These are phyloP conservation scores for Suillus plorans DNA, from an alignment of 768 basidiomycete genomes.

Conservation along the genomic window DNA sequence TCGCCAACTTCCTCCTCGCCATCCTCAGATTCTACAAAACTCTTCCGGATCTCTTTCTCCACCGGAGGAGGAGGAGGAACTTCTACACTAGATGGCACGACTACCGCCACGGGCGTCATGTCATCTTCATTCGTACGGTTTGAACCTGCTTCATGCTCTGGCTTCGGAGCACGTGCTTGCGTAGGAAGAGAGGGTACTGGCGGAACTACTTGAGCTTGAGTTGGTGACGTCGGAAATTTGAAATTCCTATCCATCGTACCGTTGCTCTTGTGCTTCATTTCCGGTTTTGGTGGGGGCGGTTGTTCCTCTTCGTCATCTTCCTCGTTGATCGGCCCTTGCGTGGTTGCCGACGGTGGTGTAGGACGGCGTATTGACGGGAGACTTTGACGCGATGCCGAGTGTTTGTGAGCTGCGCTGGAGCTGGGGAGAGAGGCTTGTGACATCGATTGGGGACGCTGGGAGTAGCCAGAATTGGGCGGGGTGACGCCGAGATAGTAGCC, in stretches of 20 bases:
- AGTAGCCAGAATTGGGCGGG: slow-evolving; percentile 43
- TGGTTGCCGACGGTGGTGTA: slow-evolving; percentile 38
- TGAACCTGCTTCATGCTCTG: slow-evolving; percentile 10
- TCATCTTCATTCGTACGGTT: slow-evolving; percentile 12
- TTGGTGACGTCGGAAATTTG: slow-evolving; percentile 60
- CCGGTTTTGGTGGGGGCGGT: slow-evolving; percentile 24
- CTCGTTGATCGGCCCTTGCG: slow-evolving; percentile 40
- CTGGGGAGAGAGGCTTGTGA: slow-evolving; percentile 61
- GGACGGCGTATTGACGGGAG: slow-evolving; percentile 59
- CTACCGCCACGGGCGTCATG: slow-evolving; percentile 29
- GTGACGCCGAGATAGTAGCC: slow-evolving; percentile 77
- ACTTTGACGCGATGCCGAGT: slow-evolving; percentile 57
- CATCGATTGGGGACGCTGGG: slow-evolving; percentile 69
- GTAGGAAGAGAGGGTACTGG: slow-evolving; percentile 14
- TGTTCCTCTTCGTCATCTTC: slow-evolving; percentile 35
- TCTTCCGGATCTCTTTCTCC: slow-evolving; percentile 60
- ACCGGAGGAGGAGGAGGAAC: slow-evolving; percentile 80
- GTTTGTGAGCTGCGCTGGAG: slow-evolving; percentile 35
- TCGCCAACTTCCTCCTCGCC: slow-evolving; percentile 77
- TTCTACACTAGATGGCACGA: slow-evolving; percentile 66
- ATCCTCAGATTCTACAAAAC: slow-evolving; percentile 48
- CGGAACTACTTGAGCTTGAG: slow-evolving; percentile 10
- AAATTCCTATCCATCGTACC: slow-evolving; percentile 82
- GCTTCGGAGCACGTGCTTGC: slow-evolving; percentile 15
- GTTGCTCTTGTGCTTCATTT: slow-evolving; percentile 43